Conservation (phyloP, 2,329 filamentous ascomycete genomes). For the Alternaria metachromatica region DNA sequence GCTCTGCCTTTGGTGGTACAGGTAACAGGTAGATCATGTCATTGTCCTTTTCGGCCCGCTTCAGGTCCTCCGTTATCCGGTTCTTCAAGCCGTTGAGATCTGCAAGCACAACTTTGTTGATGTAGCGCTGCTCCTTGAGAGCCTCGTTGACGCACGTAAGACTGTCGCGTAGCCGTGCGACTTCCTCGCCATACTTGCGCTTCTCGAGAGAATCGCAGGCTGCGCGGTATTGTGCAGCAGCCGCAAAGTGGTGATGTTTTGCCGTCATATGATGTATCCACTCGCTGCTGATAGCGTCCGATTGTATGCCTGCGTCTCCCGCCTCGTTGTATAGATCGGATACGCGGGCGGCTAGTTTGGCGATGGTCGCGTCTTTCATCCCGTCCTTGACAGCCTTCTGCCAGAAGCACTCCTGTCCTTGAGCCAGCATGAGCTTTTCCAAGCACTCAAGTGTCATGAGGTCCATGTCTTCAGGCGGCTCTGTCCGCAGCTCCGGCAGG, state of each 20-base stretch:
- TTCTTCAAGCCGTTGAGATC: conserved; percentile 85
- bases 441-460: conserved; percentile 82
- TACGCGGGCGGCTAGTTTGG: conserved; percentile 87
- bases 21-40: conserved; percentile 91
- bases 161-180: conserved; percentile 83
- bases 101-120: conserved; percentile 80
- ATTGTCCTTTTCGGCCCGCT: conserved; percentile 93
- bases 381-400: conserved; percentile 94
- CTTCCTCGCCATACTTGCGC: conserved; percentile 92
- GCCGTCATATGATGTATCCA: conserved; percentile 99
- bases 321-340: conserved; percentile 89
- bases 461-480: conserved; percentile 96
- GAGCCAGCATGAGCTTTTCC: conserved; percentile 82
- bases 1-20: conserved; percentile 86
- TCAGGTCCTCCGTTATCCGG: conserved; percentile 84
- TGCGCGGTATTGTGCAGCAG: conserved; percentile 90
- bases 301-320: conserved; percentile 85
- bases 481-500: conserved; percentile 80
- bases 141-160: conserved; percentile 84
- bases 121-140: conserved; percentile 80
- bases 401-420: conserved; percentile 98
- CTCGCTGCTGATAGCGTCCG: conserved; percentile 85
- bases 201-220: conserved; percentile 93
- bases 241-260: conserved; percentile 96
- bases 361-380: conserved; percentile 89